Percentiles rank a stretch among this genome's conserved stretches.
Conservation (phyloP, 345 rosid species). For the Luvunga scandens region DNA sequence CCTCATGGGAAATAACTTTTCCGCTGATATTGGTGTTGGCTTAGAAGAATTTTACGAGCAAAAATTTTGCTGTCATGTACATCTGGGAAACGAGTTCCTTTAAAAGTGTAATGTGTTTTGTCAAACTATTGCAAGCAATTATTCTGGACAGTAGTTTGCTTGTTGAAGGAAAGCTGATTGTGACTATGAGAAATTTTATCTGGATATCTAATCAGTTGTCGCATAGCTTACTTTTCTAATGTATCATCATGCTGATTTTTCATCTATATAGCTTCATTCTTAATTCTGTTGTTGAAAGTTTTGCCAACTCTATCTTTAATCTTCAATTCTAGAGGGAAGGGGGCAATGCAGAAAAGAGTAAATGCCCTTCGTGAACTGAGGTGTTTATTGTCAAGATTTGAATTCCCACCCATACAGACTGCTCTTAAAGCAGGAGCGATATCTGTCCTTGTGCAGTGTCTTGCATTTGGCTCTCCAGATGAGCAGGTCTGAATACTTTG, state of each 20-base stretch:
- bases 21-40: neutral
- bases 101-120: neutral
- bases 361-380: conserved; percentile 81
- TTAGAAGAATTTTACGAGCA: neutral
- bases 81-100: neutral
- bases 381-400: conserved; percentile 76
- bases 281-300: neutral
- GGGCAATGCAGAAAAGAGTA: conserved; percentile 80
- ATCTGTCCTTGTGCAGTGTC: conserved; percentile 82
- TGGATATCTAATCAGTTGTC: neutral
- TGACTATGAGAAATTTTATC: neutral
- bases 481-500: conserved; percentile 63
- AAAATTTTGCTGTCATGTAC: neutral
- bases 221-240: neutral
- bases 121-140: no score
- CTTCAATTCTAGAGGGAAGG: conserved; percentile 64
- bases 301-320: conserved; percentile 13
- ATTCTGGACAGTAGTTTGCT: no score
- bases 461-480: conserved; percentile 85
- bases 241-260: neutral
- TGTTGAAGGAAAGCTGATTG: neutral
- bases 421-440: conserved; percentile 81
- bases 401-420: conserved; percentile 81
- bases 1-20: neutral
- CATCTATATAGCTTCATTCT: neutral